phyloP scores from a whole-genome alignment of 2,329 filamentous ascomycete species.

The Lasiodiplodia citricola region DNA sequence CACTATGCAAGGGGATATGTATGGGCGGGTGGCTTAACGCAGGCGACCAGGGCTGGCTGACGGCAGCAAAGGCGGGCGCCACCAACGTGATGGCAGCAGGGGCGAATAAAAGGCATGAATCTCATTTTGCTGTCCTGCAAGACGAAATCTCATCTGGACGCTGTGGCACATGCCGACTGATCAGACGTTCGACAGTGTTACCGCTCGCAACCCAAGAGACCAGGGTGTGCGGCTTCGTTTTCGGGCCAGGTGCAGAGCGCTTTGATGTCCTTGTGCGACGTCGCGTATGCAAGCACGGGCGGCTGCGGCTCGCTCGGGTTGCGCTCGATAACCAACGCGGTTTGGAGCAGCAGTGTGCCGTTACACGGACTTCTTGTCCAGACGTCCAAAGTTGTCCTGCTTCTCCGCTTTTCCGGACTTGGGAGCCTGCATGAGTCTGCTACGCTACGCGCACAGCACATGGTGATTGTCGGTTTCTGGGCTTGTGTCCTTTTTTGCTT shows the following conservation, averaged over 20 bases:
- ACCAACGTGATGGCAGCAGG: not conserved
- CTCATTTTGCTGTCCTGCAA: not conserved
- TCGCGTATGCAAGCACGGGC: slow-evolving; percentile 9
- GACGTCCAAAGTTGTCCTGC: not conserved
- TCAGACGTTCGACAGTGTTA: slow-evolving; percentile 19
- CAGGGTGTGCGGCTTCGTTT: not conserved
- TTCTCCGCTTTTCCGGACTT: not conserved
- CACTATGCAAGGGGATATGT: not conserved
- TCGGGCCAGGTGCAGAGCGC: slow-evolving; percentile 6
- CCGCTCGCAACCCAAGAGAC: not conserved
- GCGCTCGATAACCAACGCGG: too few relatives aligned
- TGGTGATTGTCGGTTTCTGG: not conserved
- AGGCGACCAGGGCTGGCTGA: not conserved
- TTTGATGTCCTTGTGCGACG: slow-evolving; percentile 4
- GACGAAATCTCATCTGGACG: not conserved
- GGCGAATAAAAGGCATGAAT: not conserved
- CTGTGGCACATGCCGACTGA: slow-evolving; percentile 7
- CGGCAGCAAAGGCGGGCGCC: not conserved
- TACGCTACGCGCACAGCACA: not conserved
- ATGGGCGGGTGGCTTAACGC: not conserved
- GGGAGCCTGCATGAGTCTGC: not conserved
- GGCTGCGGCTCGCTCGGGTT: not conserved
- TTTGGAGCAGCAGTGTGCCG: not conserved
- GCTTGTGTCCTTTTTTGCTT: not conserved
- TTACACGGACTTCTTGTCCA: not conserved